Percentiles rank a stretch among this genome's conserved stretches.
These are phyloP conservation scores for Neurospora sp. DNA, from an alignment of 495 filamentous ascomycete genomes.

Conservation along the genomic window DNA sequence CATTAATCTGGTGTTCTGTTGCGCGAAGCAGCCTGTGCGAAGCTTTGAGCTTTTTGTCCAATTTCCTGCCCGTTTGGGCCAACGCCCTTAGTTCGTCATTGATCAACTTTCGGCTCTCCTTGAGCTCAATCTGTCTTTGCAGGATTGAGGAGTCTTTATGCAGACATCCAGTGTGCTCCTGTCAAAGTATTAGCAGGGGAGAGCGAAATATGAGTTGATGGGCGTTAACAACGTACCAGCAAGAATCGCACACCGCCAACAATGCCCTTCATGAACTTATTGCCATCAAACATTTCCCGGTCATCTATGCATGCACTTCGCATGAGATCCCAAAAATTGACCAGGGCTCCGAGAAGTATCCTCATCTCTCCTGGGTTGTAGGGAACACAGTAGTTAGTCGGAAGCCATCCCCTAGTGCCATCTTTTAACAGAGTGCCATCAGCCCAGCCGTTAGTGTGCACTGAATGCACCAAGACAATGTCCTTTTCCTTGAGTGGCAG, in stretches of 20 bases:
- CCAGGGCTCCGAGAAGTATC: conserved; percentile 72
- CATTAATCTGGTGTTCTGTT: conserved; percentile 53
- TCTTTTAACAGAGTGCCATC: conserved; percentile 90
- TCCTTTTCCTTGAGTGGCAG: conserved; percentile 82
- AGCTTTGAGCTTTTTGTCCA: conserved; percentile 51
- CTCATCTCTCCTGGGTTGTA: conserved; percentile 84
- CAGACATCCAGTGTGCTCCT: conserved; percentile 85
- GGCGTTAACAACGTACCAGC: conserved; percentile 49
- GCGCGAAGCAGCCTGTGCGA: conserved; percentile 18
- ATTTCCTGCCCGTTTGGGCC: conserved; percentile 73
- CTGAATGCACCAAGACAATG: conserved; percentile 87
- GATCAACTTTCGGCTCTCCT: conserved; percentile 72
- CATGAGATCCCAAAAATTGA: conserved; percentile 89
- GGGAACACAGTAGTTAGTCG: conserved; percentile 95
- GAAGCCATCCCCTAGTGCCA: conserved; percentile 89
- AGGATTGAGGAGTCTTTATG: conserved; percentile 70
- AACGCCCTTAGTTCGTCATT: conserved; percentile 81
- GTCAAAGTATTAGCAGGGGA: conserved; percentile 7
- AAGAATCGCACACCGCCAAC: conserved; percentile 88
- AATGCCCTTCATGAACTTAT: conserved; percentile 83
- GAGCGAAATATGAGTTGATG: neutral
- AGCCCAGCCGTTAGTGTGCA: conserved; percentile 98
- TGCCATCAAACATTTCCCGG: conserved; percentile 66
- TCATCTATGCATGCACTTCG: conserved; percentile 53
- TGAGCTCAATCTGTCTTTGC: conserved; percentile 61